These are phyloP conservation scores for Nemania diffusa DNA, from an alignment of 2,329 filamentous ascomycete genomes.

Conservation along the genomic window DNA sequence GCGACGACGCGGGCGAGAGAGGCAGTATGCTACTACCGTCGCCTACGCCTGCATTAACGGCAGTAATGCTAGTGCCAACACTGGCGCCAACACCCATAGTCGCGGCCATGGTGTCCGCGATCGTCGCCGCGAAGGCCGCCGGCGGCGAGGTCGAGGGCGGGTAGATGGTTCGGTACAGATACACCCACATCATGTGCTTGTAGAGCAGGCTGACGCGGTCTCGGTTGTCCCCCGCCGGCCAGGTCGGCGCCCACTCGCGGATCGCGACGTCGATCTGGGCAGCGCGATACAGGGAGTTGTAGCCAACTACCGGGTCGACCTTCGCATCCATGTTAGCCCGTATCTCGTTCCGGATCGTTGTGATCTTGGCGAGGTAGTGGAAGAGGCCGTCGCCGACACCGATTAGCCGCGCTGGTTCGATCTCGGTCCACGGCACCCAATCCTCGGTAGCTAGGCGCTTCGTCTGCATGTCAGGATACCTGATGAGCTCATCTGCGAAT, in stretches of 20 bases:
- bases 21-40: constrained; percentile 27
- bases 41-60: not conserved
- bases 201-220: constrained; percentile 68
- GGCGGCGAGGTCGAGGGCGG: constrained; percentile 55
- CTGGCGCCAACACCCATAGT: constrained; percentile 25
- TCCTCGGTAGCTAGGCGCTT: constrained; percentile 56
- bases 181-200: constrained; percentile 74
- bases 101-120: constrained; percentile 47
- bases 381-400: constrained; percentile 87
- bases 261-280: constrained; percentile 81
- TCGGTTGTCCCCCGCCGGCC: constrained; percentile 67
- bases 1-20: constrained; percentile 32
- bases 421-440: constrained; percentile 55
- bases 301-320: constrained; percentile 76
- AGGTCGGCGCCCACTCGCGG: constrained; percentile 75
- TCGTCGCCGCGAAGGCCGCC: constrained; percentile 36
- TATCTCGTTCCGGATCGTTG: constrained; percentile 78
- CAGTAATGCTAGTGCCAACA: not conserved
- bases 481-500: constrained; percentile 70
- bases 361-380: constrained; percentile 80
- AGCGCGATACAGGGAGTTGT: constrained; percentile 76
- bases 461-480: constrained; percentile 55
- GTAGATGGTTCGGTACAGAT: constrained; percentile 70
- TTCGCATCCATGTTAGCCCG: constrained; percentile 71
- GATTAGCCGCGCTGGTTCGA: constrained; percentile 69